A percentile compares a stretch with the other conserved stretches of the same genome.
phyloP scores from a whole-genome alignment of 192 early-diverging fungal species.

The Coemansia nantahalensis region DNA sequence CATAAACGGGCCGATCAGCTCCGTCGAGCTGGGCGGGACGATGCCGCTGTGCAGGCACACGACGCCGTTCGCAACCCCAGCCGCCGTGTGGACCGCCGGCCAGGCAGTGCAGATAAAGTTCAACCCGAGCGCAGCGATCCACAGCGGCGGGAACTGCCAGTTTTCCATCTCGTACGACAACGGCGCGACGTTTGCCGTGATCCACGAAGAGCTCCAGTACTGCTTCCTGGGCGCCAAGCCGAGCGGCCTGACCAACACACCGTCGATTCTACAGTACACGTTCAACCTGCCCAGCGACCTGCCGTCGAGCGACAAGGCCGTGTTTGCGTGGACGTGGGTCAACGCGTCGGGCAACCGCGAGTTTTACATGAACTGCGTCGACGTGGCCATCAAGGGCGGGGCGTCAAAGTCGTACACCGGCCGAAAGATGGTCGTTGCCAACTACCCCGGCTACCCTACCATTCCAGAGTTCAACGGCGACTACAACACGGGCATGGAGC shows the following conservation, averaged over 20 bases:
- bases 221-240: constrained; percentile 29
- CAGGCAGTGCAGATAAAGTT: constrained; percentile 37
- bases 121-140: constrained; percentile 21
- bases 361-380: no score
- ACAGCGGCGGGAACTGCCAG: constrained; percentile 58
- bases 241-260: constrained; percentile 13
- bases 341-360: no score
- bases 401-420: no score
- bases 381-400: no score
- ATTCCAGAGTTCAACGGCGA: no score
- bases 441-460: no score
- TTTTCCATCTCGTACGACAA: constrained; percentile 57
- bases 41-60: constrained; percentile 44
- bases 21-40: constrained; percentile 7
- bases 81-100: constrained; percentile 39
- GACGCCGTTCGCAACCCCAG: constrained; percentile 32
- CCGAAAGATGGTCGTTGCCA: no score
- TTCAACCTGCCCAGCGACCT: constrained; percentile 56
- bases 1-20: constrained; percentile 35
- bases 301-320: constrained; percentile 54
- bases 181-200: constrained; percentile 55
- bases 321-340: no score
- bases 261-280: constrained; percentile 25
- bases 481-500: no score
- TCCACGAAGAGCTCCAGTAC: constrained; percentile 49